Evolutionary conservation across 2,329 filamentous ascomycete genomes (phyloP).

Genomic region (Ascochyta viciae-villosae): DNA sequence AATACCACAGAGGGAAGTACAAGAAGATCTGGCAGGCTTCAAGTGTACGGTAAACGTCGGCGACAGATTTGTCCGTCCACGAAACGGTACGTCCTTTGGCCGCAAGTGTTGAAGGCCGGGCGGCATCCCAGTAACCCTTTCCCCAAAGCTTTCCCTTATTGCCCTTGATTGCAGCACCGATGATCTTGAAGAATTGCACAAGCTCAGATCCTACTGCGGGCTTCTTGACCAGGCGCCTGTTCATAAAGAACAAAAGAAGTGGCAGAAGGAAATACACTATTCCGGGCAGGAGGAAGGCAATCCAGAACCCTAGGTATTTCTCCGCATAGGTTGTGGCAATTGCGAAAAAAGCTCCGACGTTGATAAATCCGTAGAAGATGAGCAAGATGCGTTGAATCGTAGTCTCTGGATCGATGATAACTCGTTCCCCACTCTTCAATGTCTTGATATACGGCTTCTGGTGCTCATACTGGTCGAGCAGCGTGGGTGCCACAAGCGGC

Average conservation of each 20-base stretch:
- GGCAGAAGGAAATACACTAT: constrained; percentile 40
- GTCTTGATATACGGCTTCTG: constrained; percentile 53
- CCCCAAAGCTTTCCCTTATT: constrained; percentile 48
- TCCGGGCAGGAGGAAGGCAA: constrained; percentile 48
- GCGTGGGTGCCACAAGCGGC: constrained; percentile 52
- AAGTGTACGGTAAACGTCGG: constrained; percentile 18
- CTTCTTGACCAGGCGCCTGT: constrained; percentile 43
- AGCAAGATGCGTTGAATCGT: constrained; percentile 51
- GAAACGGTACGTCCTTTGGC: constrained; percentile 29
- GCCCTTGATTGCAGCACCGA: constrained; percentile 39
- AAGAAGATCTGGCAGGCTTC: constrained; percentile 41
- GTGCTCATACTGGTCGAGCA: constrained; percentile 56
- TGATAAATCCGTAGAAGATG: constrained; percentile 41
- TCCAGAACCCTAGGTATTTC: constrained; percentile 52
- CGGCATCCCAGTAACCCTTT: constrained; percentile 42
- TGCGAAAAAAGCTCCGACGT: constrained; percentile 14
- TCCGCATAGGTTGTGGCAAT: constrained; percentile 47
- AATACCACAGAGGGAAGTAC: constrained; percentile 47
- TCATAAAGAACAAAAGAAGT: constrained; percentile 35
- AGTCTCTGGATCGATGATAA: constrained; percentile 55
- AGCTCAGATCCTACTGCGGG: constrained; percentile 47
- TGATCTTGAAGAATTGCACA: constrained; percentile 43
- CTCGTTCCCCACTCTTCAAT: constrained; percentile 41
- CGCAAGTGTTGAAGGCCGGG: constrained; percentile 38
- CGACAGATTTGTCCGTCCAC: constrained; percentile 28